Evolutionary conservation across 371 early-diverging fungal genomes (phyloP).

Genomic region (Mortierella sp.): DNA sequence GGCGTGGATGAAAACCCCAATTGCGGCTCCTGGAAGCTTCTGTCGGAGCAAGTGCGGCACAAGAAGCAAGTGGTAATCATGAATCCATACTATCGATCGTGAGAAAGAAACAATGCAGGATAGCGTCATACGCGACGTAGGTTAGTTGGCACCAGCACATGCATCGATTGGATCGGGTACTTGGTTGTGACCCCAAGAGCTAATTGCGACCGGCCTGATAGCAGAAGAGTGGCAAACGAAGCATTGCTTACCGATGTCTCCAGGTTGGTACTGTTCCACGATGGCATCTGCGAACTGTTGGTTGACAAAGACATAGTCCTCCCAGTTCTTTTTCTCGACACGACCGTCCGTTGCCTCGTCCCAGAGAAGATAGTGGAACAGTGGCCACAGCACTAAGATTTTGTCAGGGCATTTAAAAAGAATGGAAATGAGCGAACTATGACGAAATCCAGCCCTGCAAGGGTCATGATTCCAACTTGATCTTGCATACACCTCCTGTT

Average conservation of each 20-base stretch:
- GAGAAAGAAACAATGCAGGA: conserved; percentile 16
- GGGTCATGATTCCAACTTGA: neutral
- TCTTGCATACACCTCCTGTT: neutral
- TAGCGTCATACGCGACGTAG: neutral
- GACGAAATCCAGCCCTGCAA: conserved; percentile 9
- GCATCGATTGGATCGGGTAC: too few relatives aligned
- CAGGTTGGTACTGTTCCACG: conserved; percentile 74
- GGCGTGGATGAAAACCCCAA: conserved; percentile 98
- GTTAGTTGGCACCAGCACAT: neutral
- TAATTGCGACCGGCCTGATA: too few relatives aligned
- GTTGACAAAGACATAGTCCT: conserved; percentile 90
- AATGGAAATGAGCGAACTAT: conserved; percentile 15
- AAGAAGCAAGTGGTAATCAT: conserved; percentile 97
- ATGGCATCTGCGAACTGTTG: conserved; percentile 85
- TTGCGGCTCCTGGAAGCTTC: conserved; percentile 79
- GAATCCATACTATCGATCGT: conserved; percentile 87
- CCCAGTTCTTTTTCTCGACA: conserved; percentile 80
- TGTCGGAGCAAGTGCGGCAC: conserved; percentile 88
- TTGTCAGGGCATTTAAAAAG: too few relatives aligned
- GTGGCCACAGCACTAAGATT: conserved; percentile 95
- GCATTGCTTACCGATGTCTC: conserved; percentile 81
- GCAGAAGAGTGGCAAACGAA: too few relatives aligned
- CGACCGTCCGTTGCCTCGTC: conserved; percentile 80
- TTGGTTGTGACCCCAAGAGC: too few relatives aligned
- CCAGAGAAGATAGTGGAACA: conserved; percentile 97